phyloP scores from a whole-genome alignment of 768 basidiomycete genomes.

The Suillus ampliporus region DNA sequence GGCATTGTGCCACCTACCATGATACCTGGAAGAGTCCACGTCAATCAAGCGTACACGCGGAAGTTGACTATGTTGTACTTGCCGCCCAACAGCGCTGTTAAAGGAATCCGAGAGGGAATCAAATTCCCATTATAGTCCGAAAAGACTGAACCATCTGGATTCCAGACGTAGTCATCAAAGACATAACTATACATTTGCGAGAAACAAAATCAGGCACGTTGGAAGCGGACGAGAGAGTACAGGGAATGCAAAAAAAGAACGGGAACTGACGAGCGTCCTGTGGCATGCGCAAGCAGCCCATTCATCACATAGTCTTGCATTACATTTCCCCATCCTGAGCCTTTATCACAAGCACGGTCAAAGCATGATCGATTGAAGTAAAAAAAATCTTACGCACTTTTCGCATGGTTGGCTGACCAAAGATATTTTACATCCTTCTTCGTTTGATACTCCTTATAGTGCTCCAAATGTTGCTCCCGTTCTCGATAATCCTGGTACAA shows the following conservation, averaged over 20 bases:
- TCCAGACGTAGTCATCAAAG: conserved; percentile 52
- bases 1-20: conserved; percentile 48
- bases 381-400: conserved; percentile 34
- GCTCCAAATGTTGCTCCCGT: conserved; percentile 46
- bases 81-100: conserved; percentile 48
- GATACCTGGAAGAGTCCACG: conserved; percentile 36
- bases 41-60: background rate
- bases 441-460: conserved; percentile 44
- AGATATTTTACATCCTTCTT: conserved; percentile 46
- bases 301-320: conserved; percentile 48
- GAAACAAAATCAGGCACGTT: conserved; percentile 13
- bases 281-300: conserved; percentile 39
- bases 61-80: conserved; percentile 5
- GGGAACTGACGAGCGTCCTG: conserved; percentile 41
- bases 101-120: conserved; percentile 47
- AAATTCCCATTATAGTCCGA: conserved; percentile 41
- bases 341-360: conserved; percentile 23
- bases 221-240: background rate
- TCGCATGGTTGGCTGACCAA: conserved; percentile 52
- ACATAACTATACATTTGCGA: conserved; percentile 38
- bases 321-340: conserved; percentile 46
- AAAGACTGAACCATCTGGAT: conserved; percentile 39
- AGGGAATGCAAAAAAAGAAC: background rate
- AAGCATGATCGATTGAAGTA: background rate
- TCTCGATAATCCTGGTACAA: conserved; percentile 45